Evolutionary conservation across 495 filamentous ascomycete species (phyloP), one percentile per base, ranked within the genome.

Genomic region (Melanomma pulvis-pyrius): DNA sequence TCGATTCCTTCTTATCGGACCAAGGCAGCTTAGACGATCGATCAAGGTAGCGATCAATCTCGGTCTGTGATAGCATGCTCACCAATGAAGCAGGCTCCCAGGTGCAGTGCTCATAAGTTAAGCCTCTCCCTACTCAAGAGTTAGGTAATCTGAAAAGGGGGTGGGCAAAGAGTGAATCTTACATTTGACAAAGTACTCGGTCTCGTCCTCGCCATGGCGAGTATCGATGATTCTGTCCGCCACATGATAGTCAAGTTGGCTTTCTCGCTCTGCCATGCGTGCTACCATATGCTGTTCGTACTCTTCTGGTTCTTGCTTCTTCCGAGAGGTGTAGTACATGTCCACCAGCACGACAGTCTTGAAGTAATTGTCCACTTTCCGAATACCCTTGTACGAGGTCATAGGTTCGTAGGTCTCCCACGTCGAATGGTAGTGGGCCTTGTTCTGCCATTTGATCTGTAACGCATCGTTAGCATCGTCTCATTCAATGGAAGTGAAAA

Each of bases 301-400:
- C 57, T 94, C 92, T 74, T 99, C 94, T 0, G 87, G 88, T 17
- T 88, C 84, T 39, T 90, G 83, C 15, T 68, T 52, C 28, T 55
- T 49, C 6, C 60, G 69, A 13, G 41, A 6, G 3, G 50, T 26
- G 30, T 49, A 58, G n/a, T 32, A 30, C 55, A 68, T 57, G 32
- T 68, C 64, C 1, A 21, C 39, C 1, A 56, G 3, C 19, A 71
- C 58, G 85, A 83, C 57, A 96, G 86, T 44, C 88, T 83, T 73
- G 93, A 89, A 91, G 79, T 97, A 99, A 74, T 98, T 99, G 65
- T 98, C 94, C 15, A 98, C 80, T 29, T 91, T 89, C 48, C 92
- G 90, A 51, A 88, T 88, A 46, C 96, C 96, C 48, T 86, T 86
- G 72, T 82, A 86, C 49, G 88, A 85, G 8, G 80, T 73, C 28